Evolutionary conservation across 2,329 filamentous ascomycete species (phyloP).

Genomic region (Fusarium algeriense): DNA sequence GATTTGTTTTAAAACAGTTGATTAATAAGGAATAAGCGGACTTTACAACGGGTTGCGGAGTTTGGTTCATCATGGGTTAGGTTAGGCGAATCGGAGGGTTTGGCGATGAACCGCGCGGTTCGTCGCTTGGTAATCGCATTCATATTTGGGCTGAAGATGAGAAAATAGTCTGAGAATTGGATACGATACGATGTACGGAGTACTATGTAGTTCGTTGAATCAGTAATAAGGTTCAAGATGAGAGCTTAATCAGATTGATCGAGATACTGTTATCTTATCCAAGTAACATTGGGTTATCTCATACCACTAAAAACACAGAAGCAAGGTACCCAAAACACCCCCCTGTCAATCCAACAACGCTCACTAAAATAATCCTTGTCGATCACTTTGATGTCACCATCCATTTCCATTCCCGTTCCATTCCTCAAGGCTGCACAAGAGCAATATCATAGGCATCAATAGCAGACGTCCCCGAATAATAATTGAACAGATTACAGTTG

Average conservation of each 20-base stretch:
- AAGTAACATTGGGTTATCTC: no score
- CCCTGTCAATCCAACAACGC: background rate
- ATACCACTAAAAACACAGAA: background rate
- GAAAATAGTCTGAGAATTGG: accelerated
- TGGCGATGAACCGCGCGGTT: slow-evolving; percentile 1
- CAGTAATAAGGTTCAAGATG: no score
- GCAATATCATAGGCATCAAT: background rate
- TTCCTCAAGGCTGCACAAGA: background rate
- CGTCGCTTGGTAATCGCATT: slow-evolving; percentile 5
- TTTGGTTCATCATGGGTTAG: slow-evolving; percentile 3
- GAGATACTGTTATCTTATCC: no score
- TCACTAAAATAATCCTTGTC: background rate
- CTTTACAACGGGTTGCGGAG: slow-evolving; percentile 15
- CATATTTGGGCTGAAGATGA: background rate
- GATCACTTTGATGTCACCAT: background rate
- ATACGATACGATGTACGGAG: background rate
- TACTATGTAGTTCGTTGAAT: no score
- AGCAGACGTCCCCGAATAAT: background rate
- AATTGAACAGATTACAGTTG: background rate
- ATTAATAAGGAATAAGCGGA: slow-evolving; percentile 28
- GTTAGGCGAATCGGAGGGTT: slow-evolving; percentile 14
- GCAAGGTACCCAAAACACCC: background rate
- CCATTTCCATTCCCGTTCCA: no score
- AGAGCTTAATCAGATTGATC: no score
- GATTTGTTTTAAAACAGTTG: background rate